phyloP scores from a whole-genome alignment of 169 alveolate genomes.

The Plasmodium reichenowi region DNA sequence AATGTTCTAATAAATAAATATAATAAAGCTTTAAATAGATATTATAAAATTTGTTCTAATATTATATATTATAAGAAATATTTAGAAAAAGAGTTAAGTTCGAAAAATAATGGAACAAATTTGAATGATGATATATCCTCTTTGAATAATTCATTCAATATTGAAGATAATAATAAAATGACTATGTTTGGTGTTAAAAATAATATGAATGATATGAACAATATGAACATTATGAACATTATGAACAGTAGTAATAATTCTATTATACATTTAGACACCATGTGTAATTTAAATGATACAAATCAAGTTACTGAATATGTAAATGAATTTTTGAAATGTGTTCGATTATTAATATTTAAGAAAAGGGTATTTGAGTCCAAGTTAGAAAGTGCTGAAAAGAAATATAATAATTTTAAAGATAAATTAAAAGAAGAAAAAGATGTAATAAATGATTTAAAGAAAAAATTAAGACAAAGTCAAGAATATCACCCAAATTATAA shows the following conservation, averaged over 20 bases:
- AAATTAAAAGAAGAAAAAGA: conserved; percentile 67
- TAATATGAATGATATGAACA: too few species aligned
- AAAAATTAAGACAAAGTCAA: conserved; percentile 61
- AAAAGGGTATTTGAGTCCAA: conserved; percentile 58
- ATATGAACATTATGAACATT: neutral
- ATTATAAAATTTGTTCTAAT: conserved; percentile 59
- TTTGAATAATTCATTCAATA: conserved; percentile 1
- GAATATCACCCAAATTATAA: conserved; percentile 7
- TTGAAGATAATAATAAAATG: neutral
- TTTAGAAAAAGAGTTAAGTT: conserved; percentile 34
- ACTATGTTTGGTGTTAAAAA: neutral
- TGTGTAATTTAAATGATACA: conserved; percentile 17
- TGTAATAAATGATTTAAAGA: conserved; percentile 51
- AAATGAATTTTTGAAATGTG: conserved; percentile 56
- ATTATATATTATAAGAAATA: conserved; percentile 55
- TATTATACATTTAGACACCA: neutral
- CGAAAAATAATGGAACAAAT: neutral
- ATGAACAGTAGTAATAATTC: conserved; percentile 2
- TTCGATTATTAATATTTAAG: conserved; percentile 33
- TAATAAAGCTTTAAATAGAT: conserved; percentile 32
- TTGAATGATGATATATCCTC: neutral
- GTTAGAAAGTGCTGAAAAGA: conserved; percentile 55
- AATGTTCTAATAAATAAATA: conserved; percentile 29
- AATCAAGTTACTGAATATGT: conserved; percentile 41
- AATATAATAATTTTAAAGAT: conserved; percentile 49